A percentile compares a stretch with the other conserved stretches of the same genome.
Conservation (phyloP, 2,329 filamentous ascomycete genomes). For the Phaeomoniella chlamydospora region DNA sequence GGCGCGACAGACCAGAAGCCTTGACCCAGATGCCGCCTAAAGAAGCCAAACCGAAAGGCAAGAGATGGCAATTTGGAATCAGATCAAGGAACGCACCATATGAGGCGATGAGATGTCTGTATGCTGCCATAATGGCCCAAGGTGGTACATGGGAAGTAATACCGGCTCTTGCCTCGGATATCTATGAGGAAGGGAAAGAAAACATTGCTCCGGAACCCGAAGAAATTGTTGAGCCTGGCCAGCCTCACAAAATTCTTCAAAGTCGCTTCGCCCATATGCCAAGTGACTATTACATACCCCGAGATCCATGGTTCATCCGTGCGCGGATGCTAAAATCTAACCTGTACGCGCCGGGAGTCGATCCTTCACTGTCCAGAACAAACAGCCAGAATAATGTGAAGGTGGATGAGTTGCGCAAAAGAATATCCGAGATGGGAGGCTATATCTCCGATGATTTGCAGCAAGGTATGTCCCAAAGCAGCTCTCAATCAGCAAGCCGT, state of each 20-base stretch:
- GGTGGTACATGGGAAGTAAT: conserved; percentile 72
- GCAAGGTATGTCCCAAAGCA: conserved; percentile 5
- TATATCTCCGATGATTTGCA: conserved; percentile 10
- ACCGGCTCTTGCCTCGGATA: conserved; percentile 12
- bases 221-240: conserved; percentile 14
- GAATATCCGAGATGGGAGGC: conserved; percentile 11
- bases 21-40: conserved; percentile 46
- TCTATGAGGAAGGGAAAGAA: conserved; percentile 15
- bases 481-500: conserved; percentile 6
- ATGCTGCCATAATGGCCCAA: conserved; percentile 76
- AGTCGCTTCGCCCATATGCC: conserved; percentile 27
- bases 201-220: conserved; percentile 17
- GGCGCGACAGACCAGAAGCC: conserved; percentile 39
- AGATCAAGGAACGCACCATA: conserved; percentile 85
- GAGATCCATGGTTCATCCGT: conserved; percentile 88
- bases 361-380: conserved; percentile 35
- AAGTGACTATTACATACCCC: conserved; percentile 66
- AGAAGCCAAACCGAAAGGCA: conserved; percentile 46
- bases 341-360: conserved; percentile 41
- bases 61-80: conserved; percentile 97
- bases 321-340: conserved; percentile 78
- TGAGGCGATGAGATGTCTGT: conserved; percentile 89
- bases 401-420: conserved; percentile 14
- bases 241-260: conserved; percentile 21
- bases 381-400: conserved; percentile 20